A percentile compares a stretch with the other conserved stretches of the same genome.
phyloP scores from a whole-genome alignment of 2,329 filamentous ascomycete species.

The Microthyrium microscopicum region DNA sequence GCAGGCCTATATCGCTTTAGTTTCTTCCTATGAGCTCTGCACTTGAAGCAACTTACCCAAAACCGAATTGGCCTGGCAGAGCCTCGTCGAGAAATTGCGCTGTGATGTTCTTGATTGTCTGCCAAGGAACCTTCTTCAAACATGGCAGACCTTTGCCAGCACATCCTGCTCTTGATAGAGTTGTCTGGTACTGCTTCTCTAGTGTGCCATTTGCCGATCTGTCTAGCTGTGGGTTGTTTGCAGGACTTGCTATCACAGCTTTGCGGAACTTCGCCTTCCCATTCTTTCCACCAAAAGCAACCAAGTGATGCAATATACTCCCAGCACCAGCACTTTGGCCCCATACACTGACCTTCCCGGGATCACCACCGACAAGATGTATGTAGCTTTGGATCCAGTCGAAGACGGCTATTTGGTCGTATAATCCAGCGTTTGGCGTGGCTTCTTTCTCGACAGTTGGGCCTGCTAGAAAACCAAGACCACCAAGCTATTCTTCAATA shows the following conservation, averaged over 20 bases:
- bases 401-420: slow-evolving; percentile 25
- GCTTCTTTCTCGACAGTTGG: slow-evolving; percentile 27
- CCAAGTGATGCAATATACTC: slow-evolving; percentile 33
- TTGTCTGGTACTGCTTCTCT: slow-evolving; percentile 5
- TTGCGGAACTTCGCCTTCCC: slow-evolving; percentile 27
- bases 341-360: slow-evolving; percentile 29
- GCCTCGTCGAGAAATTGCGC: slow-evolving; percentile 1
- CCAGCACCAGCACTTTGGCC: slow-evolving; percentile 34
- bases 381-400: slow-evolving; percentile 35
- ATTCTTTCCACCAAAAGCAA: slow-evolving; percentile 25
- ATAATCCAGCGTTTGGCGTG: slow-evolving; percentile 26
- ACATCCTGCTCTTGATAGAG: slow-evolving; percentile 2
- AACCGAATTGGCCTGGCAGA: slow-evolving; percentile 1
- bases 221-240: slow-evolving; percentile 6
- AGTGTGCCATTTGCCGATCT: slow-evolving; percentile 2
- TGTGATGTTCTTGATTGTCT: background rate
- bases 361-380: slow-evolving; percentile 29
- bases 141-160: slow-evolving; percentile 3
- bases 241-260: slow-evolving; percentile 19
- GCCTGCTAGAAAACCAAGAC: slow-evolving; percentile 32
- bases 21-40: background rate
- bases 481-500: slow-evolving; percentile 8
- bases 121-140: background rate
- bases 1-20: background rate
- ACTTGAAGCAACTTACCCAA: background rate